Conservation (phyloP, 352 stramenopile genomes). For the Pythium angustatum region DNA sequence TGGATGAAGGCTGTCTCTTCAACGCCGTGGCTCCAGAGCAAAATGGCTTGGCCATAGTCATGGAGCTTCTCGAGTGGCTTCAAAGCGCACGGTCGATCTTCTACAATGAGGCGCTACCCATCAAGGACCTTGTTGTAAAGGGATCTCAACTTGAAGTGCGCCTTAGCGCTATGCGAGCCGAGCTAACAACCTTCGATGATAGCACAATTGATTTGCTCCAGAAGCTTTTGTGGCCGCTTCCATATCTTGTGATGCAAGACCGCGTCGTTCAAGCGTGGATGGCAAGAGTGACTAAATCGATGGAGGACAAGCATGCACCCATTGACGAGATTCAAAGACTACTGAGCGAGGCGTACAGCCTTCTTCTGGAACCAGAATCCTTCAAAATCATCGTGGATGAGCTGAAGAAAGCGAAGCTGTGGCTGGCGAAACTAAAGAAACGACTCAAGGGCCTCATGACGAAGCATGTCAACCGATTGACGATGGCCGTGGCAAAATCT, state of each 20-base stretch:
- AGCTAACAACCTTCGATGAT: slow-evolving; percentile 27
- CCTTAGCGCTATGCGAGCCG: slow-evolving; percentile 28
- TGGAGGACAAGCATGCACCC: slow-evolving; percentile 61
- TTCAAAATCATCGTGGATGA: slow-evolving; percentile 83
- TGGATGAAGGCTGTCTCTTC: slow-evolving; percentile 67
- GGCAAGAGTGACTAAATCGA: slow-evolving; percentile 50
- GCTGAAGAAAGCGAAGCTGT: slow-evolving; percentile 76
- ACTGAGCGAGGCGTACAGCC: slow-evolving; percentile 52
- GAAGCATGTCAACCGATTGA: slow-evolving; percentile 69
- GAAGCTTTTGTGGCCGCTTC: slow-evolving; percentile 71
- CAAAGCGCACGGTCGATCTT: slow-evolving; percentile 76
- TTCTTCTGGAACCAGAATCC: slow-evolving; percentile 72
- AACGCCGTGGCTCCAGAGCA: slow-evolving; percentile 69
- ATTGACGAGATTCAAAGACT: slow-evolving; percentile 58
- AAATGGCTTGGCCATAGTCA: slow-evolving; percentile 43
- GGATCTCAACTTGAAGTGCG: slow-evolving; percentile 42
- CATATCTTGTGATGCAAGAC: slow-evolving; percentile 64
- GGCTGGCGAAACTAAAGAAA: slow-evolving; percentile 87
- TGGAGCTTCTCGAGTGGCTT: slow-evolving; percentile 76
- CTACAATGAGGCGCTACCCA: slow-evolving; percentile 70
- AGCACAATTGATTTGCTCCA: slow-evolving; percentile 47
- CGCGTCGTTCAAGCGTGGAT: slow-evolving; percentile 68
- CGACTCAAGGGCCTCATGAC: slow-evolving; percentile 68
- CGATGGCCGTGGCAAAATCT: slow-evolving; percentile 51
- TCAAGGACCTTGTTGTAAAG: slow-evolving; percentile 59